Evolutionary conservation across 495 filamentous ascomycete species (phyloP), one percentile per base, ranked within the genome.

Genomic region (Cercophora scortea): DNA sequence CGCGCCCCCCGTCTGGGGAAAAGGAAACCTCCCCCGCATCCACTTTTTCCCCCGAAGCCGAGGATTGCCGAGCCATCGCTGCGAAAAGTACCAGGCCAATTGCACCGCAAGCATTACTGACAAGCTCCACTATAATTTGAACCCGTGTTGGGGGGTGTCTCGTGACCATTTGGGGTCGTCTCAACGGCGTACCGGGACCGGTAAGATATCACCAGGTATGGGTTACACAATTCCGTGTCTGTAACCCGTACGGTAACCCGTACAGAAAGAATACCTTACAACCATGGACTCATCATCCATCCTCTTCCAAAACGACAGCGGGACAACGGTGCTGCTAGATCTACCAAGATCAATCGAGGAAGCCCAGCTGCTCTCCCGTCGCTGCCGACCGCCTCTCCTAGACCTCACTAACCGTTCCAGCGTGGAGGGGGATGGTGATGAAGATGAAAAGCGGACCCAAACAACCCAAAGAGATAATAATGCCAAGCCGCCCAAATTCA

Each of bases 281-380:
- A 25, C 25, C 25, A 39, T 18, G 47, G 15, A 19, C n/a, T 25
- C 44, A 7, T 70, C 69, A 32, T 68, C 60, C 32, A 60, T 76
- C 39, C 59, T 77, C 18, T 77, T 66, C 60, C 62, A 69, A 40
- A 74, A 65, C 48, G 51, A 58, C 5, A 55, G 54, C 54, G 59
- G 60, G 49, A 61, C 68, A 34, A 56, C 62, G 34, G 49, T 74
- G 40, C 42, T 77, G 9, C 59, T 77, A 49, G 74, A 77, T 51
- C 59, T 77, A 34, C 71, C 72, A 18, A 56, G 69, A 17, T 74
- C 74, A 36, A 61, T 77, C 33, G 73, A 77, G 52, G 72, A 76
- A 47, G 62, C 68, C 12, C 74, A 77, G 42, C 55, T 65, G 7
- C 65, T 62, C n/a, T 66, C 69, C 1, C 60, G 59, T 40, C 41